A percentile compares a stretch with the other conserved stretches of the same genome.
phyloP scores from a whole-genome alignment of 2,329 filamentous ascomycete genomes.

The Lasiodiplodia sp. region DNA sequence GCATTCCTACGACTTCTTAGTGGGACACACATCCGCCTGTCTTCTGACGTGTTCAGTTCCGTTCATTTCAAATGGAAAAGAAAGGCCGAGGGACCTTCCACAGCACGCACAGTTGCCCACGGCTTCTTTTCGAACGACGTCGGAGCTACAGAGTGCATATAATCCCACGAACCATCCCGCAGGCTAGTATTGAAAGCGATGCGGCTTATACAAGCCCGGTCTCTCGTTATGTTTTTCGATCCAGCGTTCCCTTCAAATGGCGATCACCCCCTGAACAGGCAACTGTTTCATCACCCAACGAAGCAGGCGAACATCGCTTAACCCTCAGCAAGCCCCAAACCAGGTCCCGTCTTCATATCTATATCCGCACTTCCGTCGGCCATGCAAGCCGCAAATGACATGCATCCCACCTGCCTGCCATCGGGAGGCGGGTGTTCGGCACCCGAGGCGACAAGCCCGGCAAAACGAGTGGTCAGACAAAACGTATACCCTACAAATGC shows the following conservation, averaged over 20 bases:
- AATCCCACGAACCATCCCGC: neutral
- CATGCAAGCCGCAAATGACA: neutral
- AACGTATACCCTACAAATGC: neutral
- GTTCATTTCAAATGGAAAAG: neutral
- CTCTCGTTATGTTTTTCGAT: neutral
- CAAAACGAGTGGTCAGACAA: neutral
- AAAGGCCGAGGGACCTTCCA: neutral
- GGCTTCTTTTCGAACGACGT: neutral
- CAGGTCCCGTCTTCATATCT: neutral
- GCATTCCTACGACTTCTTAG: neutral
- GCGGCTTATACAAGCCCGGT: neutral
- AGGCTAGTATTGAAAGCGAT: neutral
- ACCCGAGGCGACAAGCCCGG: neutral
- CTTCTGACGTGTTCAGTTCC: neutral
- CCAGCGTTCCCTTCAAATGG: neutral
- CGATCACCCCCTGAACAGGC: neutral
- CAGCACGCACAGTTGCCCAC: neutral
- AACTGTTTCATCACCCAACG: neutral
- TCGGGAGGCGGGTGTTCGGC: neutral
- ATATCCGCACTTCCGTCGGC: neutral
- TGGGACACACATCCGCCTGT: neutral
- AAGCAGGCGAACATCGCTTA: neutral
- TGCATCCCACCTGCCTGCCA: neutral
- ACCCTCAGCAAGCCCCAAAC: neutral
- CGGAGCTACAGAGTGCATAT: neutral